These are phyloP conservation scores for Scheffersomyces titani DNA, from an alignment of 1,139 yeast genomes.

Conservation along the genomic window DNA sequence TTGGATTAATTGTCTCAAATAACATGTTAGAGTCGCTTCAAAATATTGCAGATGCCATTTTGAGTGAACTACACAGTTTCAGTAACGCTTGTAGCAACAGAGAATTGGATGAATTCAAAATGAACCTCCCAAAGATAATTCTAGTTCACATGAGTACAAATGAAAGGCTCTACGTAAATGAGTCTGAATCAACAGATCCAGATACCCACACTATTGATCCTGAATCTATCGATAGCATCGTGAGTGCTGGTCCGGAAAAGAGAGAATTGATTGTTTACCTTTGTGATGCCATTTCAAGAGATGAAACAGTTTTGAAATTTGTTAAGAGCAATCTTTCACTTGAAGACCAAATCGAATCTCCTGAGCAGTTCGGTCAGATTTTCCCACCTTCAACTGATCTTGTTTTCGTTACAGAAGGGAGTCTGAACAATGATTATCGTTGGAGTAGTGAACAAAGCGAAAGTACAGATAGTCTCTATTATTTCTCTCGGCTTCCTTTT, in stretches of 20 bases:
- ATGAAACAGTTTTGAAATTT: slow-evolving; percentile 1
- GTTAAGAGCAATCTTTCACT: not conserved
- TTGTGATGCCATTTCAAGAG: slow-evolving; percentile 17
- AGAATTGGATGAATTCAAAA: slow-evolving; percentile 13
- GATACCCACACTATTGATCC: not conserved
- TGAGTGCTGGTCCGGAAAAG: not conserved
- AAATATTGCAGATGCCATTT: slow-evolving; percentile 17
- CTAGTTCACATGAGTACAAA: not conserved
- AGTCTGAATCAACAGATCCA: not conserved
- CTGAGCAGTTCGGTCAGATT: slow-evolving; percentile 6
- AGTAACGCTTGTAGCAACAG: slow-evolving; percentile 16
- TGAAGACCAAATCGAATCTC: slow-evolving; percentile 1
- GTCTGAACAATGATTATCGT: not conserved
- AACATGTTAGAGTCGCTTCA: slow-evolving; percentile 11
- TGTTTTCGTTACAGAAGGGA: slow-evolving; percentile 11
- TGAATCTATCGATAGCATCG: not conserved
- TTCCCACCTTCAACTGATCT: slow-evolving; percentile 18
- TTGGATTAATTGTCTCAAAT: slow-evolving; percentile 16
- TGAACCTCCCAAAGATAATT: slow-evolving; percentile 20
- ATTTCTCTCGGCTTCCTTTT: not conserved
- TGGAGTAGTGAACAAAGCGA: slow-evolving; percentile 6
- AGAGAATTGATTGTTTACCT: slow-evolving; percentile 18
- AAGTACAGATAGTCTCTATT: not conserved
- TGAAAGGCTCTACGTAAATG: not conserved
- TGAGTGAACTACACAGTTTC: slow-evolving; percentile 25